A percentile compares a stretch with the other conserved stretches of the same genome.
These are phyloP conservation scores for Tylopilus sp. DNA, from an alignment of 1,284 basidiomycete species.

Conservation along the genomic window DNA sequence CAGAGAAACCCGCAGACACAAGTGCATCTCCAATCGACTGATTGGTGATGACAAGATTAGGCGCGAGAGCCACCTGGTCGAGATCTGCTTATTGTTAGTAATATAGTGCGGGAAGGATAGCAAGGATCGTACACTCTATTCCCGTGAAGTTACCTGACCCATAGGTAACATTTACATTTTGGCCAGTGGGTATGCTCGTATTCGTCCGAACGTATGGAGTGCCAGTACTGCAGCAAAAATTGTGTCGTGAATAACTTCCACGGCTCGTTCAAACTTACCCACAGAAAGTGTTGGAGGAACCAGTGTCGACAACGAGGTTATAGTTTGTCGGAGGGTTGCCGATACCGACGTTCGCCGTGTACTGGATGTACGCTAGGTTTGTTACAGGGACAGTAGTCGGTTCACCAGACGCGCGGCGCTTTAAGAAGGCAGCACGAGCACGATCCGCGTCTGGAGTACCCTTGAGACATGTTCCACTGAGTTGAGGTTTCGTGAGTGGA, in stretches of 20 bases:
- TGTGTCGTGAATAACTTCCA: not conserved
- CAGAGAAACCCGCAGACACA: constrained; percentile 5
- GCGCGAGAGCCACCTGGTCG: constrained; percentile 19
- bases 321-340: constrained; percentile 26
- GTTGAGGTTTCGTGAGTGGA: constrained; percentile 11
- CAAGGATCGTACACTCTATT: constrained; percentile 19
- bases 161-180: constrained; percentile 24
- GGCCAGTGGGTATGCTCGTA: constrained; percentile 23
- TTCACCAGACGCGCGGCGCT: too few species aligned
- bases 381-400: constrained; percentile 13
- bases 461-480: constrained; percentile 15
- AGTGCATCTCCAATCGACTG: constrained; percentile 29
- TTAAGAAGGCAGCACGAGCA: constrained; percentile 19
- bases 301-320: constrained; percentile 30
- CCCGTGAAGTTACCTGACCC: constrained; percentile 23
- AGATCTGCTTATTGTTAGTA: constrained; percentile 14
- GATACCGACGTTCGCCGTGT: constrained; percentile 23
- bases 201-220: constrained; percentile 20
- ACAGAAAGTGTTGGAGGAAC: constrained; percentile 34
- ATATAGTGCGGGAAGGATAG: not conserved
- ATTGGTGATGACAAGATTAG: constrained; percentile 17
- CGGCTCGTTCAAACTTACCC: constrained; percentile 21
- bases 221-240: constrained; percentile 12
- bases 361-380: constrained; percentile 20
- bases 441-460: constrained; percentile 22